A percentile compares a stretch with the other conserved stretches of the same genome.
These are phyloP conservation scores for Mollisia scopiformis DNA, from an alignment of 2,329 filamentous ascomycete genomes.

Conservation along the genomic window DNA sequence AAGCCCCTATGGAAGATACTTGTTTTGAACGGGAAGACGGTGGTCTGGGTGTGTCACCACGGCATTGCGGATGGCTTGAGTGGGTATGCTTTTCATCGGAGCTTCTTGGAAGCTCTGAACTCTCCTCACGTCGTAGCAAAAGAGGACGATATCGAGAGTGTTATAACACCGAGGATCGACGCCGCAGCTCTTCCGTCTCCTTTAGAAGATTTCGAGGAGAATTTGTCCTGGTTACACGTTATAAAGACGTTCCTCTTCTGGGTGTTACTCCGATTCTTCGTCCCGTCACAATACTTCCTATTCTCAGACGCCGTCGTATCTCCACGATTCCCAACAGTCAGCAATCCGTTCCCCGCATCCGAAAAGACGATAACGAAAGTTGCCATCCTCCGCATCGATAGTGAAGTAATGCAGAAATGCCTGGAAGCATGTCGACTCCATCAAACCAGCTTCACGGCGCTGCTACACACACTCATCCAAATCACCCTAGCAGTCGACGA, in stretches of 20 bases:
- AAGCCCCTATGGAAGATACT: constrained; percentile 22
- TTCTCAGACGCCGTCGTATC: constrained; percentile 20
- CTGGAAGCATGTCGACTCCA: constrained; percentile 14
- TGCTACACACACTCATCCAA: constrained; percentile 21
- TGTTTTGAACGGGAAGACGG: constrained; percentile 9
- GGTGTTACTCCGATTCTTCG: constrained; percentile 15
- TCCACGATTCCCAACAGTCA: constrained; percentile 12
- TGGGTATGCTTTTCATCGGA: constrained; percentile 21
- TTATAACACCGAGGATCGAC: constrained; percentile 5
- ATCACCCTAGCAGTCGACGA: constrained; percentile 19
- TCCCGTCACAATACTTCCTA: constrained; percentile 17
- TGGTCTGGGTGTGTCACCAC: constrained; percentile 17
- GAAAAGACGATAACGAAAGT: constrained; percentile 11
- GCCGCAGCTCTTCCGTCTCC: constrained; percentile 1
- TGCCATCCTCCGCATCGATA: constrained; percentile 11
- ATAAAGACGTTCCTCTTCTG: constrained; percentile 18
- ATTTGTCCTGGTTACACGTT: constrained; percentile 14
- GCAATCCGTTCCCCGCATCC: constrained; percentile 7
- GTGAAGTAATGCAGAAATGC: constrained; percentile 6
- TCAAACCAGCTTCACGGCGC: constrained; percentile 19
- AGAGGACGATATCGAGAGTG: neutral
- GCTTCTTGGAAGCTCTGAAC: constrained; percentile 6
- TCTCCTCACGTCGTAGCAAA: neutral
- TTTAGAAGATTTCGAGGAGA: constrained; percentile 11
- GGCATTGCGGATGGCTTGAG: constrained; percentile 19